Percentiles rank a stretch among this genome's conserved stretches.
These are phyloP conservation scores for Stagonosporopsis vannaccii DNA, from an alignment of 2,329 filamentous ascomycete species.

Conservation along the genomic window DNA sequence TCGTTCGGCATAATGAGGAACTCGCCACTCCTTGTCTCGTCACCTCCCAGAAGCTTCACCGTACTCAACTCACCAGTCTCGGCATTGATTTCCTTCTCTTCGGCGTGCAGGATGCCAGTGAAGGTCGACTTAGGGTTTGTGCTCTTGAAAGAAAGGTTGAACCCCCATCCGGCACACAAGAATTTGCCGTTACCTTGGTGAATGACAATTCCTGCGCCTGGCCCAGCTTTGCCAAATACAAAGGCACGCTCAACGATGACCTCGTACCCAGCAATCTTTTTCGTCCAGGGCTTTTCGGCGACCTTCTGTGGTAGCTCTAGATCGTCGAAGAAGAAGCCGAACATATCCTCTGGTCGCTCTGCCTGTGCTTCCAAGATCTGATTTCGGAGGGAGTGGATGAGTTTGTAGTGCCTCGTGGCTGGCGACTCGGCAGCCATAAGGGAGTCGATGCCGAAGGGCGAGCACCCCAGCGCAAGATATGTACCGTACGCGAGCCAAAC, in stretches of 20 bases:
- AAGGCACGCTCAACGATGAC: conserved; percentile 55
- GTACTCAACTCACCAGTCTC: conserved; percentile 49
- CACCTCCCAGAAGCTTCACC: conserved; percentile 51
- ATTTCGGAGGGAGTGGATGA: conserved; percentile 46
- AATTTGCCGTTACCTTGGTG: conserved; percentile 51
- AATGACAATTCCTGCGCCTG: conserved; percentile 55
- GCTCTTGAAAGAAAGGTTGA: conserved; percentile 48
- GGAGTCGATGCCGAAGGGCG: conserved; percentile 52
- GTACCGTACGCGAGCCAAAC: conserved; percentile 38
- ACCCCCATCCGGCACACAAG: conserved; percentile 56
- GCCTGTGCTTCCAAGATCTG: conserved; percentile 53
- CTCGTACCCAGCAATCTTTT: conserved; percentile 46
- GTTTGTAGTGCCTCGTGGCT: conserved; percentile 52
- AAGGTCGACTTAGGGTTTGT: conserved; percentile 45
- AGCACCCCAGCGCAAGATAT: conserved; percentile 28
- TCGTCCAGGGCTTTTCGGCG: conserved; percentile 38
- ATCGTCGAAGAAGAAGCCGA: conserved; percentile 57
- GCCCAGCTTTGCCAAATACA: conserved; percentile 55
- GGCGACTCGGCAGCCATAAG: conserved; percentile 42
- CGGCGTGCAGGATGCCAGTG: conserved; percentile 54
- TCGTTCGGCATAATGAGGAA: conserved; percentile 64
- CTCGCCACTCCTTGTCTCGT: conserved; percentile 58
- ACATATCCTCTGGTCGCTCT: conserved; percentile 32
- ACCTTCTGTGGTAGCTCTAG: conserved; percentile 37
- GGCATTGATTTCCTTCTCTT: conserved; percentile 52